Conservation (phyloP, 345 rosid genomes). For the Litchi chinensis region DNA sequence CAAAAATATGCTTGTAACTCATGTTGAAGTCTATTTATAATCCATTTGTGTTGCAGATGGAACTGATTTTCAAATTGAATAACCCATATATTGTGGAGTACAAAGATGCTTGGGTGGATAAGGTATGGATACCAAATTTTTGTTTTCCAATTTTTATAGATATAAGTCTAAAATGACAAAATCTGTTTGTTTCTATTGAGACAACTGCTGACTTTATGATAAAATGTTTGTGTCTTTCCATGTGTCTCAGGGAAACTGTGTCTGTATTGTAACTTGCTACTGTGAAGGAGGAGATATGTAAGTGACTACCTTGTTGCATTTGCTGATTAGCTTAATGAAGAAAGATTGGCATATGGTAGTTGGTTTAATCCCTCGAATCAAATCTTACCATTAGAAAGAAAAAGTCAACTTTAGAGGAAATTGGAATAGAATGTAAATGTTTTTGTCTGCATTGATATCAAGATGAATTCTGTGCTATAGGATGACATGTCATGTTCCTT, state of each 20-base stretch:
- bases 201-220: constrained; percentile 2
- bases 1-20: not conserved
- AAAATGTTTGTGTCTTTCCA: constrained; percentile 14
- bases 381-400: constrained; percentile 2
- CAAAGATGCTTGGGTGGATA: constrained; percentile 95
- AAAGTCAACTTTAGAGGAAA: not conserved
- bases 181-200: constrained; percentile 1
- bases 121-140: constrained; percentile 50
- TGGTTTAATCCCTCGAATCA: not conserved
- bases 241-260: constrained; percentile 57
- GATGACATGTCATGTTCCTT: not conserved
- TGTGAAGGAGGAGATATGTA: constrained; percentile 96
- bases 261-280: constrained; percentile 74
- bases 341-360: not conserved
- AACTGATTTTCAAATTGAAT: constrained; percentile 67
- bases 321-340: not conserved
- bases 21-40: not conserved
- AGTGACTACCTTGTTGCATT: constrained; percentile 35
- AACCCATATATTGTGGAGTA: constrained; percentile 73
- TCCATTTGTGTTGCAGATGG: constrained; percentile 61
- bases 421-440: not conserved
- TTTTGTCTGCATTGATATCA: not conserved
- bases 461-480: not conserved
- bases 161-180: not conserved
- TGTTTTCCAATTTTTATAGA: not conserved